Evolutionary conservation across 306 rosid species (phyloP), one percentile per base, ranked within the genome.

Genomic region (Mimosa bimucronata): DNA sequence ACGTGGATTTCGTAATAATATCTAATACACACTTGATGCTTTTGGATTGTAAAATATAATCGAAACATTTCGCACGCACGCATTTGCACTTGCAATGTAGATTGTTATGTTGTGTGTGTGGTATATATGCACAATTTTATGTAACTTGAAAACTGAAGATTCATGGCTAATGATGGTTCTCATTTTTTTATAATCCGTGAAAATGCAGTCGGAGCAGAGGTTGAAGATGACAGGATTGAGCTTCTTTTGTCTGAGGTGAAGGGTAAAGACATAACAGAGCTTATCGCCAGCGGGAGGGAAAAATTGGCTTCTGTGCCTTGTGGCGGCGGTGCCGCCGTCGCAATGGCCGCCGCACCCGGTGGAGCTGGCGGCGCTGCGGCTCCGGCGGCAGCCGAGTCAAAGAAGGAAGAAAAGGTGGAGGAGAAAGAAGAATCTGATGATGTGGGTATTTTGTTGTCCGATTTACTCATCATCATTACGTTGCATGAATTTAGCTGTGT

Each of bases 381-480:
- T 30, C 86, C 92, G 2, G 88, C 95, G 14, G 90, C 89, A 9
- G 86, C 90, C 14, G 94, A 86, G 84, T 37, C 92, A 40, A 90
- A 92, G 94, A 89, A 92, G 66, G 98, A 94, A 76, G 97, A 89
- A 44, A 90, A 94, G 81, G 91, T 81, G 0, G 95, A 88, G 83
- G 92, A 90, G 93, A 87, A 91, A 38, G 96, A 91, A 79, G 96
- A 92, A 79, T 89, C 95, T 0, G 95, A 90, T 50, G 97, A 94
- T 61, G 97, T 92, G 87, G 88, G 92, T 79, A 31, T 50, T 42
- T 16, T 7, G 41, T 64, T n/a, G 14, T 4, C 0, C 42, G 7
- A 26, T 26, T 71, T 42, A n/a, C n/a, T n/a, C n/a, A n/a, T n/a
- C n/a, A n/a, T n/a, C n/a, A n/a, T n/a, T n/a, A n/a, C n/a, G n/a